Base-by-base conservation (phyloP, 768 basidiomycete genomes). In the Kwoniella sp. region DNA sequence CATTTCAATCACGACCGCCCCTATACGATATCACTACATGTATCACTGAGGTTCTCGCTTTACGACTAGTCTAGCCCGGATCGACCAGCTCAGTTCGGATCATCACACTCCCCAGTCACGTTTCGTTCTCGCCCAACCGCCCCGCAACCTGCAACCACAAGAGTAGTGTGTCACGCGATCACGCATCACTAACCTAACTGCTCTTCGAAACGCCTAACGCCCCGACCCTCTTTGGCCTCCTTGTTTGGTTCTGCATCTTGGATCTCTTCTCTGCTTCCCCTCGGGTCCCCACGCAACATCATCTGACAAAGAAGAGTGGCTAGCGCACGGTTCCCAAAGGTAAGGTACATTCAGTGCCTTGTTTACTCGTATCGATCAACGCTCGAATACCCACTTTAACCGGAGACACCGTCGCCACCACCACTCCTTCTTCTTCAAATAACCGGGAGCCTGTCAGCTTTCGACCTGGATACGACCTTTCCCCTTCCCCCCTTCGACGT, bases 211-310 rank as follows among this genome's bases (percentile, higher is more conserved):
- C 41, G 34, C 13, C 34, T 13, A 34, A 34, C 34, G 34, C 34
- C 34, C 13, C 34, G 34, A 34, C 34, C 41, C 41, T n/a, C 41
- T 17, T 45, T 9, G 41, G 20, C 3, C 41, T 17, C 11, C 41
- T 45, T 45, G 41, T 45, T 45, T 45, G 41, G 41, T 45, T 45
- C 41, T 11, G 8, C 11, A 45, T 4, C 41, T 45, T 45, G 41
- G 41, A 20, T 37, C 34, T 13, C 34, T 5, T 13, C 34, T 37
- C 34, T 13, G 9, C 41, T 17, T 45, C 15, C 41, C 41, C 41
- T 45, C 41, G 41, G 41, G 41, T 45, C 41, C 41, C 41, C 41
- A 45, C 41, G 41, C 41, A 45, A 45, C 41, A 45, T 45, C 41
- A 45, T 17, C 41, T 45, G 41, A 45, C 41, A 20, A 20, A 45